Evolutionary conservation across 768 basidiomycete species (phyloP).

Genomic region (Termitomyces eurrhizus): DNA sequence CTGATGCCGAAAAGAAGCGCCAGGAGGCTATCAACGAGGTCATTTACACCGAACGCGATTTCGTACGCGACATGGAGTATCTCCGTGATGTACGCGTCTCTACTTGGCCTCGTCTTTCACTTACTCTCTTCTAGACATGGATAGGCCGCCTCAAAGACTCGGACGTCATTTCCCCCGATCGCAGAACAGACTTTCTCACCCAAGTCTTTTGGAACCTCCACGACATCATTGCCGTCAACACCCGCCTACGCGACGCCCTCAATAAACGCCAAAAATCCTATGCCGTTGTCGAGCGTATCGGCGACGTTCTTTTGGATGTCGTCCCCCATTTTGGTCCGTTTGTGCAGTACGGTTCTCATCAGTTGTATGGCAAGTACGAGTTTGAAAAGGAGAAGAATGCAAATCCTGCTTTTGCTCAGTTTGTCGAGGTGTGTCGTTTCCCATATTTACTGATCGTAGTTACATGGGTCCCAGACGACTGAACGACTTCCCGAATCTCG

Average conservation of each 20-base stretch:
- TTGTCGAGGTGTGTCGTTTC: slow-evolving; percentile 78
- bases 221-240: slow-evolving; percentile 91
- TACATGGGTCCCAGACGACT: slow-evolving; percentile 52
- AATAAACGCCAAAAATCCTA: slow-evolving; percentile 95
- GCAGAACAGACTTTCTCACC: slow-evolving; percentile 80
- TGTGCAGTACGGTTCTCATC: slow-evolving; percentile 93
- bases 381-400: slow-evolving; percentile 98
- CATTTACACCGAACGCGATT: slow-evolving; percentile 91
- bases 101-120: background rate
- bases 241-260: slow-evolving; percentile 85
- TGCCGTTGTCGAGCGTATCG: slow-evolving; percentile 88
- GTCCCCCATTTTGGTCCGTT: slow-evolving; percentile 91
- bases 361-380: slow-evolving; percentile 97
- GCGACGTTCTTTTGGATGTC: slow-evolving; percentile 84
- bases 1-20: slow-evolving; percentile 89
- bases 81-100: slow-evolving; percentile 74
- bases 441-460: background rate
- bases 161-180: slow-evolving; percentile 70
- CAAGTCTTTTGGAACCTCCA: slow-evolving; percentile 99
- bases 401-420: slow-evolving; percentile 89
- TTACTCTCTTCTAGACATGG: slow-evolving; percentile 60
- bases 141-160: slow-evolving; percentile 75
- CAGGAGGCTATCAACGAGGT: slow-evolving; percentile 99
- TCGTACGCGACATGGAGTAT: slow-evolving; percentile 97
- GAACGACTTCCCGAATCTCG: slow-evolving; percentile 94